Evolutionary conservation across 1,284 basidiomycete genomes (phyloP), one percentile per base, ranked within the genome.

Genomic region (Ceratobasidium sp.): DNA sequence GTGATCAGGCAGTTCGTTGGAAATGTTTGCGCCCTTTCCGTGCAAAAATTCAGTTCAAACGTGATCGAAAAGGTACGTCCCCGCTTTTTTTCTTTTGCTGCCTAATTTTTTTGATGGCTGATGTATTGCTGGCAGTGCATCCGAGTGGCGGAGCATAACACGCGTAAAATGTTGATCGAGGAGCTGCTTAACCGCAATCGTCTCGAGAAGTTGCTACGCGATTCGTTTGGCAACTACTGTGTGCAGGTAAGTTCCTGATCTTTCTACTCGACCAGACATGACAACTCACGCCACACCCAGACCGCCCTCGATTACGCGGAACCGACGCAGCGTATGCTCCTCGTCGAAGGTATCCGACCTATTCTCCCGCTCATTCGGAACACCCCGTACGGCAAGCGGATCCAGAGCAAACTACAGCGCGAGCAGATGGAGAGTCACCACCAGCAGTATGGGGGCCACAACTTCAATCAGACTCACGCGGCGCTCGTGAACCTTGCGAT

Each of bases 1-100:
- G 94, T 99, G 81, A 98, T 99, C 82, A 93, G 97, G 81, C 98
- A 99, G 83, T 99, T 99, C 85, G 88, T 96, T 77, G 97, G 98
- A 82, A 99, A 99, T 84, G 96, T 99, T 78, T 99, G 97, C 85
- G 94, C 96, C 38, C 88, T 99, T 71, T 99, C 97, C 14, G 97
- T 99, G 54, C 98, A 99, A 85, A 99, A 99, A 87, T 99, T 98
- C 86, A 96, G 95, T 84, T 98, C 94, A 78, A 97, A 97, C 84
- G 95, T 96, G 78, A 96, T 97, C 81, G 95, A 96, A 85, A 96
- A 97, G 89, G 93, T 93, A 52, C 38, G 86, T 81, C n/a, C 64
- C 50, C 79, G 62, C 8, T 44, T 7, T 6, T 64, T 23, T 38
- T 38, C 7, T 16, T 27, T 52, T 41, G 52, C 16, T 41, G 57